These are phyloP conservation scores for Helianthus tuberosus DNA, from an alignment of 129 eudicot species.

Conservation along the genomic window DNA sequence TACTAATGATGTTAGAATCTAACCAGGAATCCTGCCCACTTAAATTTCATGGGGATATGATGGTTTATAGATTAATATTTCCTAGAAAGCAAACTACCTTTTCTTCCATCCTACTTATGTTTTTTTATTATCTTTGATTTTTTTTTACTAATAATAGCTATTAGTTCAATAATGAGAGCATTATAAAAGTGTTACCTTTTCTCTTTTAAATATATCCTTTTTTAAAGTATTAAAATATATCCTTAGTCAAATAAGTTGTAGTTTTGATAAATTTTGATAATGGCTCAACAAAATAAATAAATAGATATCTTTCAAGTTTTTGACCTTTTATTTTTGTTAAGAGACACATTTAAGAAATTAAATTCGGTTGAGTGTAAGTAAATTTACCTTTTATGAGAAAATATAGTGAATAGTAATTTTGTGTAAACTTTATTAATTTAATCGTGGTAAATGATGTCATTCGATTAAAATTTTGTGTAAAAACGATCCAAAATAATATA, in stretches of 20 bases:
- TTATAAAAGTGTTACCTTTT: conserved; percentile 28
- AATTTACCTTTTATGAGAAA: too few species aligned
- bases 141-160: conserved; percentile 17
- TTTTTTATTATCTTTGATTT: background rate
- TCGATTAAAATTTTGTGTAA: too few species aligned
- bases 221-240: background rate
- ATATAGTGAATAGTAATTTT: too few species aligned
- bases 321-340: background rate
- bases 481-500: too few species aligned
- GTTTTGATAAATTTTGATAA: background rate
- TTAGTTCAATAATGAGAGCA: background rate
- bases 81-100: conserved; percentile 43
- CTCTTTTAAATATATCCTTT: background rate
- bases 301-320: background rate
- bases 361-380: background rate
- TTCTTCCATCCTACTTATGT: conserved; percentile 37
- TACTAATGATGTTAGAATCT: conserved; percentile 46
- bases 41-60: conserved; percentile 48
- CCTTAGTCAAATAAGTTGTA: background rate
- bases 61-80: conserved; percentile 29
- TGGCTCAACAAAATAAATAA: background rate
- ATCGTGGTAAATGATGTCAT: too few species aligned
- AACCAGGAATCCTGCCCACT: conserved; percentile 67
- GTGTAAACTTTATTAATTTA: too few species aligned
- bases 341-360: background rate